These are phyloP conservation scores for Leucocoprinus leucothites DNA, from an alignment of 768 basidiomycete species.

Conservation along the genomic window DNA sequence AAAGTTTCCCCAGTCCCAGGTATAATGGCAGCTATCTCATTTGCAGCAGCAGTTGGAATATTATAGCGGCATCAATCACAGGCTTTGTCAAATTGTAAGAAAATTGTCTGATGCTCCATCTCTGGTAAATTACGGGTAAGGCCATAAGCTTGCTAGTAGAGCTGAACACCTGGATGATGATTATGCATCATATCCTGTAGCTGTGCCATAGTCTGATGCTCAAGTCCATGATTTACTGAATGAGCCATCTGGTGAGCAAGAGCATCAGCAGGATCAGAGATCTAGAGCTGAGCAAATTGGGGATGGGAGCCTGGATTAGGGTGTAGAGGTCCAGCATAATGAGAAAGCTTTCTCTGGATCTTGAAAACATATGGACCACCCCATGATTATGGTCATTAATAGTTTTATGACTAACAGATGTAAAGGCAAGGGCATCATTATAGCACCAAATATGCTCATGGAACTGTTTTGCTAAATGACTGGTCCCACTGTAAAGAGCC, in stretches of 20 bases:
- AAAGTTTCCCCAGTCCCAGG: slow-evolving; percentile 39
- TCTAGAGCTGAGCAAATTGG: slow-evolving; percentile 17
- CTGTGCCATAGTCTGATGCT: neutral
- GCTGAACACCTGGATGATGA: slow-evolving; percentile 6
- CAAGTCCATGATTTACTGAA: neutral
- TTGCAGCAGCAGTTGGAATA: slow-evolving; percentile 33
- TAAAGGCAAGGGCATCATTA: neutral
- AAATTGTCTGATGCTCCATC: neutral
- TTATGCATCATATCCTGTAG: slow-evolving; percentile 17
- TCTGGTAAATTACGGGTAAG: neutral
- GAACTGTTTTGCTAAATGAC: too few species aligned
- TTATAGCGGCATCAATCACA: slow-evolving; percentile 38
- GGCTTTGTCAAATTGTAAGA: slow-evolving; percentile 15
- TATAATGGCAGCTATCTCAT: slow-evolving; percentile 35
- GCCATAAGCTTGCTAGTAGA: slow-evolving; percentile 15
- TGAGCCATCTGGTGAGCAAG: slow-evolving; percentile 5
- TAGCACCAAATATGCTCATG: neutral
- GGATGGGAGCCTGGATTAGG: slow-evolving; percentile 4
- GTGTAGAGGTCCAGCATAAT: slow-evolving; percentile 9
- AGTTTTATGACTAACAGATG: neutral
- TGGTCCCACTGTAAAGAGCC: too few species aligned
- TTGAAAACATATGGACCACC: slow-evolving; percentile 14
- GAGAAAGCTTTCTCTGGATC: slow-evolving; percentile 16
- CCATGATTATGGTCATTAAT: neutral
- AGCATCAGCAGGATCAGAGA: slow-evolving; percentile 14